phyloP scores from a whole-genome alignment of 805 yeast species.

The Hanseniaspora guilliermondii region DNA sequence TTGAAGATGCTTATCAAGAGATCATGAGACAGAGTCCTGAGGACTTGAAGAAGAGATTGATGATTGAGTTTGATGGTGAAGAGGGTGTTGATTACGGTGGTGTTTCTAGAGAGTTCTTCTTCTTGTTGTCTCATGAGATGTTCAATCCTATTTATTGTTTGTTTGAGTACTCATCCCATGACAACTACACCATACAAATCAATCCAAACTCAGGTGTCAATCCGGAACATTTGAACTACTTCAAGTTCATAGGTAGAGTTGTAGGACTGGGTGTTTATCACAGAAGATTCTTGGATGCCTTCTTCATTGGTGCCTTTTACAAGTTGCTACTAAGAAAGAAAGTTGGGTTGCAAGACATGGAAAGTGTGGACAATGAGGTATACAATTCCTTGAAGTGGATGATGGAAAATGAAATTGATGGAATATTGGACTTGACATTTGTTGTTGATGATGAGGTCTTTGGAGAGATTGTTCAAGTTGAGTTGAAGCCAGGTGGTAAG shows the following conservation, averaged over 20 bases:
- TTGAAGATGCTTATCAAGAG: conserved; percentile 96
- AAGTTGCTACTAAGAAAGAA: conserved; percentile 94
- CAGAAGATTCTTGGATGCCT: conserved; percentile 92
- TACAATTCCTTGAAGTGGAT: conserved; percentile 92
- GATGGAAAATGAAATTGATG: conserved; percentile 85
- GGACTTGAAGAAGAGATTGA: conserved; percentile 89
- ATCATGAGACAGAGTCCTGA: conserved; percentile 98
- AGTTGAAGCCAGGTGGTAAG: conserved; percentile 78
- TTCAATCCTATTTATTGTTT: conserved; percentile 95
- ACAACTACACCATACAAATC: conserved; percentile 93
- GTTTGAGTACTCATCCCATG: conserved; percentile 95
- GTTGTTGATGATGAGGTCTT: conserved; percentile 84
- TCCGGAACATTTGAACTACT: conserved; percentile 95
- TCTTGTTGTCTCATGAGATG: conserved; percentile 93
- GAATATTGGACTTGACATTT: conserved; percentile 75
- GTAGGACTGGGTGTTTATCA: conserved; percentile 98
- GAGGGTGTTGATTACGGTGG: conserved; percentile 99
- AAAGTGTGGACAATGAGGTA: conserved; percentile 96
- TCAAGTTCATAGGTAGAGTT: conserved; percentile 95
- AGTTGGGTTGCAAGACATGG: conserved; percentile 93
- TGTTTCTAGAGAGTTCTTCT: conserved; percentile 95
- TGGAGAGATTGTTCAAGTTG: conserved; percentile 82
- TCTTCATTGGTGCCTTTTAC: conserved; percentile 94
- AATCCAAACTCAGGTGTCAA: conserved; percentile 94
- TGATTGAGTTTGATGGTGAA: conserved; percentile 98